Percentiles rank a stretch among this genome's conserved stretches.
phyloP scores from a whole-genome alignment of 176 grass and related monocot species.

The Metroxylon sagu region DNA sequence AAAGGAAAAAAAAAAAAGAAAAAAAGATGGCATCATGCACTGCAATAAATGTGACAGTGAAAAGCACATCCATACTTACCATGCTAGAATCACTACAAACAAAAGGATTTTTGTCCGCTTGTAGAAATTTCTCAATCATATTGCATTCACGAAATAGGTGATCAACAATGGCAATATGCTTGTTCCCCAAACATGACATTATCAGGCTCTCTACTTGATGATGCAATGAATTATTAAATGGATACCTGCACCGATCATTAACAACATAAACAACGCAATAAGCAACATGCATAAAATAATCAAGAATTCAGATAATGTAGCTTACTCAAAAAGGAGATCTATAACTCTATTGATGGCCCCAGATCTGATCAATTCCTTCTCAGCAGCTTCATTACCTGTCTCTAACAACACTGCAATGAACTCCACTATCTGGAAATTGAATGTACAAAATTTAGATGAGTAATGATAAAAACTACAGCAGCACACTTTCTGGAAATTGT shows the following conservation, averaged over 20 bases:
- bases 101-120: slow-evolving; percentile 19
- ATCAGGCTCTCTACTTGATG: slow-evolving; percentile 27
- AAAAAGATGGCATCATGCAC: background rate
- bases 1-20: too few relatives aligned
- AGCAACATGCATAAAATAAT: background rate
- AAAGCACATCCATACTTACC: background rate
- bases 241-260: slow-evolving; percentile 10
- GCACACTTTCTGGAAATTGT: too few relatives aligned
- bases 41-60: background rate
- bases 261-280: background rate
- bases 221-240: slow-evolving; percentile 22
- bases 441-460: background rate
- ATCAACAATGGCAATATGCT: slow-evolving; percentile 14
- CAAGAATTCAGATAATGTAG: background rate
- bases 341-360: slow-evolving; percentile 13
- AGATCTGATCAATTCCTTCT: slow-evolving; percentile 15
- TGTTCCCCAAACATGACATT: slow-evolving; percentile 2
- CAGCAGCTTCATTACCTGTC: slow-evolving; percentile 11
- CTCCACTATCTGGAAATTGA: slow-evolving; percentile 16
- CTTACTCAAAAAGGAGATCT: slow-evolving; percentile 25
- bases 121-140: slow-evolving; percentile 19
- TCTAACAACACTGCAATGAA: slow-evolving; percentile 11
- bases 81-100: slow-evolving; percentile 7
- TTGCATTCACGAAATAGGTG: slow-evolving; percentile 17
- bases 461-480: background rate